Base-by-base conservation (phyloP, 1,284 basidiomycete genomes). In the Ceratobasidium sp. region DNA sequence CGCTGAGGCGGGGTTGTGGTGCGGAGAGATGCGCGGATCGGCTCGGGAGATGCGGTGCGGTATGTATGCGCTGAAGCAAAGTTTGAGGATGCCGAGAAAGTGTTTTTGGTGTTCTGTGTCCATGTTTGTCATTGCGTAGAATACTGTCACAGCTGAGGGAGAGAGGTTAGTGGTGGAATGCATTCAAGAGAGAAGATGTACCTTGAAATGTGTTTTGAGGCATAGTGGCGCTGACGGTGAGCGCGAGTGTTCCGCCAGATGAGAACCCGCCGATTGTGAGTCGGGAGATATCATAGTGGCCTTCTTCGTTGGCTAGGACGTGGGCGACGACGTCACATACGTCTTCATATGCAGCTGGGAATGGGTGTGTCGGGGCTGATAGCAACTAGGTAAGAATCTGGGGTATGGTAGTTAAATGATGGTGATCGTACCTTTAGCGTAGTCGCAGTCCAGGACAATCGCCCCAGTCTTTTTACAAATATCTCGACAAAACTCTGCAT, bases 171-270 rank as follows among this genome's bases (percentile, higher is more conserved):
- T 4, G 9, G 42, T 7, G 56, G 42, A 48, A 17, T 52, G 28
- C 15, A 13, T n/a, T 40, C 61, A 15, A 10, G 9, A 50, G 12
- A 23, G 17, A 17, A 40, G 26, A 56, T 26, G 23, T n/a, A 52
- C 74, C 64, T 50, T 67, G 54, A 23, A 77, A 64, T 28, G 69
- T 70, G 17, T 50, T 44, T 42, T 68, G 42, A 1, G 67, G 61
- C 59, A 67, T 54, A 9, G 68, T 78, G 5, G 40, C 77, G 52
- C 62, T 61, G 13, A 73, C 52, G n/a, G 59, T 62, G 5, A 78
- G 61, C n/a, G 77, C 68, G 13, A 78, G 77, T n/a, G 52, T 67
- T 9, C 69, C 77, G 28, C 77, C 77, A 44, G 77, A 56, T 20
- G 68, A 71, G 40, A 70, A 66, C 7, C 77, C 77, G 3, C 77